phyloP scores from a whole-genome alignment of 108 stramenopile species.

The Nannochloropsis oceanica region DNA sequence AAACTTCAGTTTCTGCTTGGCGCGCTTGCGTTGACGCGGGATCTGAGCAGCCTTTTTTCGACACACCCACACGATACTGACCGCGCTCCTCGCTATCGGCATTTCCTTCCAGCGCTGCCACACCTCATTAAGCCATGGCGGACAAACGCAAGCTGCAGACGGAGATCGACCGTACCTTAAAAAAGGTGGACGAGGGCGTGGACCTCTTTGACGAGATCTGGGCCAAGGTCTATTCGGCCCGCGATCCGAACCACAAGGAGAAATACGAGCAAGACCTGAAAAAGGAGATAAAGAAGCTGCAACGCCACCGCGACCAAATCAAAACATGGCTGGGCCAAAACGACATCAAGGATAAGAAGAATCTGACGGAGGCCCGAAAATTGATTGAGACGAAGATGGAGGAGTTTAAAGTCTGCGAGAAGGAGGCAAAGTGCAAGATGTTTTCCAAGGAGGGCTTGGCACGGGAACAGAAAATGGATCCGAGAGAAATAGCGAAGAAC shows the following conservation, averaged over 20 bases:
- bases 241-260: constrained; percentile 89
- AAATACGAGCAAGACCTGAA: constrained; percentile 97
- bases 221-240: constrained; percentile 87
- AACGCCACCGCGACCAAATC: constrained; percentile 88
- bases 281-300: constrained; percentile 98
- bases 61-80: too few species aligned
- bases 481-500: constrained; percentile 21
- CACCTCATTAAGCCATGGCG: neutral
- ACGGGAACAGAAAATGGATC: constrained; percentile 30
- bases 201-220: constrained; percentile 93
- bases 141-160: neutral
- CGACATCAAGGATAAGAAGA: constrained; percentile 95
- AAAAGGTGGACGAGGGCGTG: constrained; percentile 83
- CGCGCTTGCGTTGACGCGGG: too few species aligned
- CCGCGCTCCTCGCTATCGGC: too few species aligned
- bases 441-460: constrained; percentile 93
- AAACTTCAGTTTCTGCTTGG: too few species aligned
- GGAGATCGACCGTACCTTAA: constrained; percentile 43
- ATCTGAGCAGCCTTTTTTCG: too few species aligned
- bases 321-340: constrained; percentile 87
- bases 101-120: too few species aligned
- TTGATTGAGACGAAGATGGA: constrained; percentile 98
- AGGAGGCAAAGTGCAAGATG: constrained; percentile 97
- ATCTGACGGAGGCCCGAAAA: constrained; percentile 41
- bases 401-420: constrained; percentile 94